Base-by-base conservation (phyloP, 768 basidiomycete genomes). In the Russula ochroleuca region DNA sequence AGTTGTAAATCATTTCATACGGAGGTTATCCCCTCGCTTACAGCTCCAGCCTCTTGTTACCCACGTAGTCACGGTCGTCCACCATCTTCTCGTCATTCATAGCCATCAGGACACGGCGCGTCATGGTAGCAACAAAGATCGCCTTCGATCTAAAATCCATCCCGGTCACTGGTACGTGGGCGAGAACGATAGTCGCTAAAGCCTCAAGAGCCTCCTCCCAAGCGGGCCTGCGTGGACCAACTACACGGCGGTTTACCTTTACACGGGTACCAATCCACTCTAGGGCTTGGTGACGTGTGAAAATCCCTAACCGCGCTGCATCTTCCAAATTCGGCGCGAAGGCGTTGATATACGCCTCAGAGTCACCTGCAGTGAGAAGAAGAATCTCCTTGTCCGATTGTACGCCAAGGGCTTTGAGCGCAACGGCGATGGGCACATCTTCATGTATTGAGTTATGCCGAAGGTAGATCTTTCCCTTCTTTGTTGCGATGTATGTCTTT, bases 331-430 rank as follows among this genome's bases (percentile, higher is more conserved):
- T 97, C 50, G 92, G 84, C 2, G 94, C 86, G 74, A 99, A 98
- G 0, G 87, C 81, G 23, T 80, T 81, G 71, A 88, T 92, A 78
- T 94, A 96, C 11, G 85, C 83, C 65, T 97, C 95, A 41, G 90
- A 88, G 69, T 85, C 90, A 7, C 97, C 97, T 49, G 95, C 94
- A 8, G 93, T 94, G 58, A 98, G 83, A 25, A 98, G 82, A 28
- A 98, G 84, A 50, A 98, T 96, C 73, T 99, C 97, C 75, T 97
- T 98, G 78, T 98, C 96, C 2, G 97, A 94, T 69, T 95, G 92
- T 67, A 97, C 86, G 3, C 96, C 94, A 50, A 99, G 85, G 9
- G 97, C 97, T 75, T 98, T 98, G 69, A 99, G 86, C 11, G 93
- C 95, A 72, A 99, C 86, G 49, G 86, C 94, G 61, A 99, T 94